Conservation (phyloP, 176 grass and related monocot genomes). For the Rhynchospora pubera region DNA sequence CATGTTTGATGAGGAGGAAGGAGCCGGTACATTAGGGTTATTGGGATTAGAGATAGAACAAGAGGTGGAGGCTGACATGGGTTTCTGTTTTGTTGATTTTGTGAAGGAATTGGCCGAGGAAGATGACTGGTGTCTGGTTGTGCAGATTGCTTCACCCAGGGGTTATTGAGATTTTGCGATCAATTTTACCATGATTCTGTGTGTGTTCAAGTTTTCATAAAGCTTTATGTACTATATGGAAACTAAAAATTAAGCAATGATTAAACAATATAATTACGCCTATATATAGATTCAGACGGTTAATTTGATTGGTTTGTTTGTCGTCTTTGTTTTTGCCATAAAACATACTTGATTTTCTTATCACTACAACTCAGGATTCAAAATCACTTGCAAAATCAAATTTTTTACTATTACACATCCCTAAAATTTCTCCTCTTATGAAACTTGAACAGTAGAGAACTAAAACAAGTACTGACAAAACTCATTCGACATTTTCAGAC, state of each 20-base stretch:
- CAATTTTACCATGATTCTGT: neutral
- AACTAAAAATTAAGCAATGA: neutral
- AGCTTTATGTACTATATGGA: neutral
- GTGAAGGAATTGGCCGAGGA: neutral
- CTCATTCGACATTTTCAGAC: neutral
- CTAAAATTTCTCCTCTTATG: neutral
- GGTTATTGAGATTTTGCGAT: neutral
- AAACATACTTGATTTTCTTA: neutral
- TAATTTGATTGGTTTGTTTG: too few relatives aligned
- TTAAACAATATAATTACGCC: neutral
- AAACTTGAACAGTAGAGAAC: neutral
- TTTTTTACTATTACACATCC: neutral
- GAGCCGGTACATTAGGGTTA: neutral
- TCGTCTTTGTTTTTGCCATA: neutral
- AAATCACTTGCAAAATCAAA: neutral
- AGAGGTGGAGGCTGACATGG: neutral
- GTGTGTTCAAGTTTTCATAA: neutral
- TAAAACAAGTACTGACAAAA: neutral
- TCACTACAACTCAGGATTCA: neutral
- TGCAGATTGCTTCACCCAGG: neutral
- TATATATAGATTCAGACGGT: neutral
- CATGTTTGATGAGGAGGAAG: neutral
- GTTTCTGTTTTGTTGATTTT: slow-evolving; percentile 19
- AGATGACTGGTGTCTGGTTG: neutral
- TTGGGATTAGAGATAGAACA: neutral